Conservation (phyloP, 208 protist genomes). For the Strigomonas culicis region DNA sequence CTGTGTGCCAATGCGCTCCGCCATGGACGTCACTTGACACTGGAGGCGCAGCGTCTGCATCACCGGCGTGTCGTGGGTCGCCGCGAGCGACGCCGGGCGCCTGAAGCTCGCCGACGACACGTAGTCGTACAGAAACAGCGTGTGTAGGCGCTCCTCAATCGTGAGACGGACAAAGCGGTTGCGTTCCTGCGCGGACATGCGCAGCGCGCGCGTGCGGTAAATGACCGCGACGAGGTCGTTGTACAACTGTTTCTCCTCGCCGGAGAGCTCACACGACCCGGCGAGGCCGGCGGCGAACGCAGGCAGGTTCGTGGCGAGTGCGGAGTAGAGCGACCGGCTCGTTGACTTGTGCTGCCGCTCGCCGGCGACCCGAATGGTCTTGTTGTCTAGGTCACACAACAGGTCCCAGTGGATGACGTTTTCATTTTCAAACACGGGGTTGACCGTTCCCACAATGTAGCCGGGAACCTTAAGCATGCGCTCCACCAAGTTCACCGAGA, state of each 20-base stretch:
- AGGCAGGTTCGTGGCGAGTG: conserved; percentile 26
- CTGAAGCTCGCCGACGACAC: conserved; percentile 11
- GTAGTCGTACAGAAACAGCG: conserved; percentile 30
- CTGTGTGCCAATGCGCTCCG: conserved; percentile 26
- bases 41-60: conserved; percentile 22
- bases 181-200: conserved; percentile 33
- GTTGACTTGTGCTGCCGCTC: conserved; percentile 23
- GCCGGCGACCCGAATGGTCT: conserved; percentile 31
- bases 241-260: conserved; percentile 28
- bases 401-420: conserved; percentile 62
- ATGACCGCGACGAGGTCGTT: conserved; percentile 31
- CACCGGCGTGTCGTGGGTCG: conserved; percentile 28
- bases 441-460: conserved; percentile 78
- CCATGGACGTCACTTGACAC: conserved; percentile 36
- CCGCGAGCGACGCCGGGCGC: conserved; percentile 25
- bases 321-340: conserved; percentile 7
- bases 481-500: conserved; percentile 56
- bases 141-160: conserved; percentile 57
- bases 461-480: conserved; percentile 60
- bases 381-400: conserved; percentile 64
- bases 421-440: conserved; percentile 75
- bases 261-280: conserved; percentile 9
- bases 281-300: conserved; percentile 31
- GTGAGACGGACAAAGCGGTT: conserved; percentile 38
- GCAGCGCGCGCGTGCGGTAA: conserved; percentile 42